phyloP scores from a whole-genome alignment of 257 asterid genomes.

The Gynochthodes officinalis region DNA sequence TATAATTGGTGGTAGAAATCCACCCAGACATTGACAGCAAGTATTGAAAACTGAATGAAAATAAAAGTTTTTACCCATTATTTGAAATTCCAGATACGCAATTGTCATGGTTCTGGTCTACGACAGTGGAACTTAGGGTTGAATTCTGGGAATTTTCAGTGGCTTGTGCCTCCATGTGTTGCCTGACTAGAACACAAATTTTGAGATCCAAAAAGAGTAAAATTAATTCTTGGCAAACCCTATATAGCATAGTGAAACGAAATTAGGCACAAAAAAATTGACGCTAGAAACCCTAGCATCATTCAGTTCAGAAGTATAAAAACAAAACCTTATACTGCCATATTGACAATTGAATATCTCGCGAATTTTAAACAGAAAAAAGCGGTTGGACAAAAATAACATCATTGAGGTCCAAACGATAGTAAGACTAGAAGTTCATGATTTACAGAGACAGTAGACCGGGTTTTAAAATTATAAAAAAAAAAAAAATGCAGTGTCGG shows the following conservation, averaged over 20 bases:
- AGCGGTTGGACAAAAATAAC: too few relatives aligned
- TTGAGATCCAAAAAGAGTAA: conserved; percentile 11
- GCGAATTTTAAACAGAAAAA: too few relatives aligned
- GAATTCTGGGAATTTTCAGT: conserved; percentile 35
- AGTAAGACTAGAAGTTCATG: too few relatives aligned
- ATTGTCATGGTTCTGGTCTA: conserved; percentile 39
- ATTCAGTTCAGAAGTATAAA: not conserved
- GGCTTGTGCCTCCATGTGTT: conserved; percentile 34
- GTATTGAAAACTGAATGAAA: too few relatives aligned
- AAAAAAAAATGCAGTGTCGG: too few relatives aligned
- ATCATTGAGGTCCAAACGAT: too few relatives aligned
- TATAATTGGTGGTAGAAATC: too few relatives aligned
- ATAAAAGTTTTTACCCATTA: conserved; percentile 34
- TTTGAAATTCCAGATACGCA: conserved; percentile 32
- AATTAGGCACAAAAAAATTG: not conserved
- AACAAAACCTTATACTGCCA: not conserved
- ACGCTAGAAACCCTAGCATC: not conserved
- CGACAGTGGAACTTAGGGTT: conserved; percentile 21
- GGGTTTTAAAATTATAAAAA: too few relatives aligned
- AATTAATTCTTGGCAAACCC: not conserved
- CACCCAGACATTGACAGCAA: not conserved
- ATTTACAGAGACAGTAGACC: too few relatives aligned
- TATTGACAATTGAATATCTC: too few relatives aligned
- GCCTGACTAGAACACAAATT: conserved; percentile 15
- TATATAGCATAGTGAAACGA: too few relatives aligned